Percentiles rank a stretch among this genome's conserved stretches.
Conservation (phyloP, 2,329 filamentous ascomycete species). For the Sphaerulina musiva region DNA sequence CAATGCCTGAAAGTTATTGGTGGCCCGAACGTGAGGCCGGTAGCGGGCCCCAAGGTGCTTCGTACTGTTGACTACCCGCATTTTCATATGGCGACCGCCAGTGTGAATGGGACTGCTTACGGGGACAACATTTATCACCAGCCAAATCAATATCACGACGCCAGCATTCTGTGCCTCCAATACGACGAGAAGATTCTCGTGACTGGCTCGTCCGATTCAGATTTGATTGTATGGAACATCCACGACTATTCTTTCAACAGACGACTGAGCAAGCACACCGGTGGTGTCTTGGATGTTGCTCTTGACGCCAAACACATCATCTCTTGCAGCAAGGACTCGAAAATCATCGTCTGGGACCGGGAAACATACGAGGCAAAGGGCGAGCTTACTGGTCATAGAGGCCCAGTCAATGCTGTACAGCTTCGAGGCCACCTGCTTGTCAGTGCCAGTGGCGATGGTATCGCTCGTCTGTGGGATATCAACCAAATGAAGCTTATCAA, state of each 20-base stretch:
- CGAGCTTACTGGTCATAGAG: conserved; percentile 75
- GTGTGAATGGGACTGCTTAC: conserved; percentile 43
- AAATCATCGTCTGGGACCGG: conserved; percentile 91
- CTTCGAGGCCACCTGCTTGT: conserved; percentile 88
- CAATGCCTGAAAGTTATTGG: conserved; percentile 82
- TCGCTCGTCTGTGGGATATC: conserved; percentile 93
- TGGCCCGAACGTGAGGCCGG: conserved; percentile 56
- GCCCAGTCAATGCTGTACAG: conserved; percentile 94
- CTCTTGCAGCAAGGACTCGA: conserved; percentile 93
- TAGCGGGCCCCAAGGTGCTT: conserved; percentile 38
- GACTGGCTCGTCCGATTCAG: conserved; percentile 87
- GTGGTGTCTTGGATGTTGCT: conserved; percentile 87
- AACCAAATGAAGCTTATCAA: conserved; percentile 81
- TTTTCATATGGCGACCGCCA: conserved; percentile 37
- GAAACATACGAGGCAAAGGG: conserved; percentile 67
- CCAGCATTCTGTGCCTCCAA: conserved; percentile 89
- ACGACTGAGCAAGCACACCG: conserved; percentile 70
- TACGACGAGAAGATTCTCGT: conserved; percentile 91
- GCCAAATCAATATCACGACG: conserved; percentile 64
- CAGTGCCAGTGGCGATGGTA: conserved; percentile 87
- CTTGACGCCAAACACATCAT: conserved; percentile 90
- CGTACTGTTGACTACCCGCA: conserved; percentile 39
- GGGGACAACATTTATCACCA: conserved; percentile 44
- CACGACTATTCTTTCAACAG: conserved; percentile 72
- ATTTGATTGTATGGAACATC: conserved; percentile 86